Conservation (phyloP, 2,329 filamentous ascomycete genomes). For the Penicillium sp. region DNA sequence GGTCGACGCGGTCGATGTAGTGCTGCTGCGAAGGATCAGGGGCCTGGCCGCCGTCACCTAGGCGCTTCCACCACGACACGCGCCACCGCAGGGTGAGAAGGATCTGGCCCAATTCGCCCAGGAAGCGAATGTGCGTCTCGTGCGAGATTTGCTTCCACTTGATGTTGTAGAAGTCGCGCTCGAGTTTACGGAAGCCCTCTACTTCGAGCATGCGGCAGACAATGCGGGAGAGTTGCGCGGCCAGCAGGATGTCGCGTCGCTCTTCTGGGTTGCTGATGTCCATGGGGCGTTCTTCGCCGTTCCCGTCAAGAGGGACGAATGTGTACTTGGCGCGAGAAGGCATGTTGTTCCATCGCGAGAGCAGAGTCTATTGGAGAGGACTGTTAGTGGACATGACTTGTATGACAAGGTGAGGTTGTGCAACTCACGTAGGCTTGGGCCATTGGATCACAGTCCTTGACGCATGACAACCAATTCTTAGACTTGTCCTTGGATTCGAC, state of each 20-base stretch:
- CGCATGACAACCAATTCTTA: slow-evolving; percentile 51
- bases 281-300: slow-evolving; percentile 45
- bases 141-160: slow-evolving; percentile 53
- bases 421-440: slow-evolving; percentile 50
- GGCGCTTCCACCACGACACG: slow-evolving; percentile 53
- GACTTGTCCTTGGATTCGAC: slow-evolving; percentile 53
- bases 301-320: slow-evolving; percentile 42
- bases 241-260: slow-evolving; percentile 49
- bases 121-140: slow-evolving; percentile 50
- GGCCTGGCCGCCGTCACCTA: slow-evolving; percentile 46
- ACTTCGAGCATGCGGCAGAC: slow-evolving; percentile 55
- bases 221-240: slow-evolving; percentile 53
- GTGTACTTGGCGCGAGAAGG: slow-evolving; percentile 54
- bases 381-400: background rate
- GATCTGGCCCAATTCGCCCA: slow-evolving; percentile 49
- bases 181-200: slow-evolving; percentile 52
- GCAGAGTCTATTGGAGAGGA: slow-evolving; percentile 40
- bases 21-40: slow-evolving; percentile 47
- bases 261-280: slow-evolving; percentile 47
- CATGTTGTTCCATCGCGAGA: slow-evolving; percentile 55
- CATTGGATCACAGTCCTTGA: slow-evolving; percentile 49
- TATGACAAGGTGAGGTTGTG: background rate
- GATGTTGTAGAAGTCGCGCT: slow-evolving; percentile 53
- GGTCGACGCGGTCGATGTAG: slow-evolving; percentile 48
- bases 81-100: slow-evolving; percentile 53